Conservation (phyloP, 1,284 basidiomycete species). For the Apiotrichum domesticum region DNA sequence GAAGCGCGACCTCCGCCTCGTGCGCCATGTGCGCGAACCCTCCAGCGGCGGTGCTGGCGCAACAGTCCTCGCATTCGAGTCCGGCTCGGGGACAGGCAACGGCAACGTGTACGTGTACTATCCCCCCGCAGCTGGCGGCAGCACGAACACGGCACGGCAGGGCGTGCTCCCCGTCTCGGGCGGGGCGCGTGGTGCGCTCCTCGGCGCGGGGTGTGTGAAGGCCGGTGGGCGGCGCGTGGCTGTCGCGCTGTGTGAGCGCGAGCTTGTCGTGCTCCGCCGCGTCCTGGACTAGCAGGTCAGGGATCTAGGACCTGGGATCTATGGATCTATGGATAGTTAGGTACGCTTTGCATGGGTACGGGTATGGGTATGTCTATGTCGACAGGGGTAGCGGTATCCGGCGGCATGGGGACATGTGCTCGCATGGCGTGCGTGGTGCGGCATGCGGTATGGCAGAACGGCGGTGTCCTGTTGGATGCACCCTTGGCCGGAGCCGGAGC, state of each 20-base stretch:
- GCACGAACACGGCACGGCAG: conserved; percentile 60
- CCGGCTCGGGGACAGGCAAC: conserved; percentile 51
- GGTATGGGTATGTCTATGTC: too few species aligned
- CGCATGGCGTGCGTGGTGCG: too few species aligned
- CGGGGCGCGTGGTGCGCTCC: conserved; percentile 58
- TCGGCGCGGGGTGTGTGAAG: conserved; percentile 64
- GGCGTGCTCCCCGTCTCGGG: conserved; percentile 67
- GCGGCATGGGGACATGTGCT: too few species aligned
- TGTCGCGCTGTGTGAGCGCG: conserved; percentile 69
- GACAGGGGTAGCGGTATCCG: too few species aligned
- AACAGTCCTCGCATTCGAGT: conserved; percentile 71
- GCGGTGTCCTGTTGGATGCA: too few species aligned
- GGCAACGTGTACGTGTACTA: conserved; percentile 80
- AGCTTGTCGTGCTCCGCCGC: conserved; percentile 60
- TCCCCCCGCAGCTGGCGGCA: conserved; percentile 40
- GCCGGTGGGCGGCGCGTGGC: conserved; percentile 49
- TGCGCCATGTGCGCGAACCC: conserved; percentile 57
- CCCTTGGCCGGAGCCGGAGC: too few species aligned
- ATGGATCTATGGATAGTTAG: too few species aligned
- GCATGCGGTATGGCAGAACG: too few species aligned
- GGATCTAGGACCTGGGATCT: too few species aligned
- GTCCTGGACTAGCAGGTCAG: conserved; percentile 25
- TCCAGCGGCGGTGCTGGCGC: conserved; percentile 15
- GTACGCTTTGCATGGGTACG: too few species aligned
- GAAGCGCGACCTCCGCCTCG: conserved; percentile 80